These are phyloP conservation scores for Tylopilus plumbeoviolaceoides DNA, from an alignment of 768 basidiomycete species.

Conservation along the genomic window DNA sequence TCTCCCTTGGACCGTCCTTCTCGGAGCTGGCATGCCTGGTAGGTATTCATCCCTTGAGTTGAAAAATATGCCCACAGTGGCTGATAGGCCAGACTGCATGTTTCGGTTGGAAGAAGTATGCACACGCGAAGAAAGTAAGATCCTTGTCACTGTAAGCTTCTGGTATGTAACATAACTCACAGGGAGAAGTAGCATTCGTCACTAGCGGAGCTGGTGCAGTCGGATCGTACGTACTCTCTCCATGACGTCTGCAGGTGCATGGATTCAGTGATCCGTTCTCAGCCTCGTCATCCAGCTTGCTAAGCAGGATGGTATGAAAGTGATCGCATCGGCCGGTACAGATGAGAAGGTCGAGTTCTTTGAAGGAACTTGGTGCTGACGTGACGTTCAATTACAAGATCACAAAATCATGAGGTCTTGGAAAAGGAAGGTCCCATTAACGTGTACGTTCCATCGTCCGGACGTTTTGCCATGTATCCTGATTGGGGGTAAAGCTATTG, in stretches of 20 bases:
- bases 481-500: constrained; percentile 10
- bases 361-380: constrained; percentile 61
- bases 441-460: constrained; percentile 29
- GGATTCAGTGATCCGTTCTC: background rate
- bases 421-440: constrained; percentile 36
- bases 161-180: background rate
- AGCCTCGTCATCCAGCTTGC: constrained; percentile 51
- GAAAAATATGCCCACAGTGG: background rate
- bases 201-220: constrained; percentile 46
- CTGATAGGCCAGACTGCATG: constrained; percentile 21
- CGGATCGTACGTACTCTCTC: constrained; percentile 45
- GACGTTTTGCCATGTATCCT: background rate
- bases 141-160: background rate
- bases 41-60: constrained; percentile 4
- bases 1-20: constrained; percentile 27
- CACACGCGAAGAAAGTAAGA: constrained; percentile 24
- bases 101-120: constrained; percentile 15
- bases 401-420: background rate
- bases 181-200: constrained; percentile 51
- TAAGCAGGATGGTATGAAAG: constrained; percentile 51
- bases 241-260: background rate
- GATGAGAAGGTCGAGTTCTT: constrained; percentile 69
- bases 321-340: constrained; percentile 67
- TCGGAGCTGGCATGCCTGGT: constrained; percentile 30
- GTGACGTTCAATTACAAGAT: constrained; percentile 41